Conservation (phyloP, 345 rosid species). For the Physaria fendleri region DNA sequence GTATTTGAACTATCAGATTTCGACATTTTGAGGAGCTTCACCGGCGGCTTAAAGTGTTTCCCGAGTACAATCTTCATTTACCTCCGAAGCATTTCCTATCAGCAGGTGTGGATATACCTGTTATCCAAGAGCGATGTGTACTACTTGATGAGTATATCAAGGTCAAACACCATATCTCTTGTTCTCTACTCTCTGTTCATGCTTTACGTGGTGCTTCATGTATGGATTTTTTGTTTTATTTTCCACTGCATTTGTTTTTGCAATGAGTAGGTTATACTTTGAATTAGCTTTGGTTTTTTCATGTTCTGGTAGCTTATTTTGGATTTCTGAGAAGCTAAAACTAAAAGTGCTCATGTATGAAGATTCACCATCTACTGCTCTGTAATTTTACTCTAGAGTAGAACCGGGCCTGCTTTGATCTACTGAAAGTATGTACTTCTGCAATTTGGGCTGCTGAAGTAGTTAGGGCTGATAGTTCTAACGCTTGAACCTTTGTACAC, state of each 20-base stretch:
- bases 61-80: conserved; percentile 85
- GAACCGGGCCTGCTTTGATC: conserved; percentile 13
- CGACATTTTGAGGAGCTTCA: conserved; percentile 99
- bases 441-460: not conserved
- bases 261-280: conserved; percentile 4
- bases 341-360: not conserved
- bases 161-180: conserved; percentile 40
- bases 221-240: not conserved
- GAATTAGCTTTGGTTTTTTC: conserved; percentile 10
- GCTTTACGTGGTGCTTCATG: not conserved
- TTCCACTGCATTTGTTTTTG: not conserved
- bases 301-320: conserved; percentile 9
- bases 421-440: not conserved
- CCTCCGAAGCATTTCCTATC: conserved; percentile 98
- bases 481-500: conserved; percentile 8
- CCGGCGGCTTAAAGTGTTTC: conserved; percentile 83
- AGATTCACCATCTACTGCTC: not conserved
- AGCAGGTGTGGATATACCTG: conserved; percentile 69
- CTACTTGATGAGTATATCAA: conserved; percentile 82
- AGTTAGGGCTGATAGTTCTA: conserved; percentile 9
- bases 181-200: conserved; percentile 9
- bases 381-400: not conserved
- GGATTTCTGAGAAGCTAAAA: conserved; percentile 3
- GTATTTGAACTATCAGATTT: conserved; percentile 42
- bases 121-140: conserved; percentile 85